Evolutionary conservation across 495 filamentous ascomycete species (phyloP), one percentile per base, ranked within the genome.

Genomic region (Aspergillus cristatus): DNA sequence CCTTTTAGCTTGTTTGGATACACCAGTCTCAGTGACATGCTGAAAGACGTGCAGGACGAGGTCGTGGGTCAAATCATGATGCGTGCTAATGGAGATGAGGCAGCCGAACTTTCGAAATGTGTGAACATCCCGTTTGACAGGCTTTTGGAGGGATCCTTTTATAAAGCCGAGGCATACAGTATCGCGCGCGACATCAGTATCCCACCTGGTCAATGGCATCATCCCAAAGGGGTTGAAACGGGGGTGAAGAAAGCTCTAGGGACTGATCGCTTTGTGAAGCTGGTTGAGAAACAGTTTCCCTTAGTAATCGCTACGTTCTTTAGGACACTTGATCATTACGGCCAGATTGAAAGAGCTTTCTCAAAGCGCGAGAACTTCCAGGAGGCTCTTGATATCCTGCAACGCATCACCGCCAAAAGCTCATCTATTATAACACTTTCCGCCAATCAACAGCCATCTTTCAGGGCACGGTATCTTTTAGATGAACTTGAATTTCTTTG

Each of bases 1-100:
- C 88, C 91, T 7, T 95, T 76, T 47, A 63, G 68, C 32, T 83
- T 89, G 7, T 97, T 95, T 60, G 80, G 79, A 1, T 99, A 90
- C 55, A 38, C 54, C 2, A 75, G 48, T 18, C 71, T 95, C 0
- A 57, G 68, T 35, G 81, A 85, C 11, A 72, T 97, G 35, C 55
- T 97, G 12, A 43, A 53, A 12, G 74, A 87, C 41, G 72, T 82
- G n/a, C 77, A 84, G 48, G 79, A 82, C 18, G 93, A 99, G 52
- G 68, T 84, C 26, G 71, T 81, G 30, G 87, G 79, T 10, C 82
- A 97, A 41, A 76, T 93, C 53, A 65, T 89, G 24, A 93, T 94
- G 86, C 81, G 82, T 35, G 79, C 69, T 8, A 80, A 79, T 38
- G 75, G 86, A 32, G 62, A 75, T 17, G 74, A 79, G 40, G 65